phyloP scores from a whole-genome alignment of 352 stramenopile species.

The Globisporangium carolinianum region DNA sequence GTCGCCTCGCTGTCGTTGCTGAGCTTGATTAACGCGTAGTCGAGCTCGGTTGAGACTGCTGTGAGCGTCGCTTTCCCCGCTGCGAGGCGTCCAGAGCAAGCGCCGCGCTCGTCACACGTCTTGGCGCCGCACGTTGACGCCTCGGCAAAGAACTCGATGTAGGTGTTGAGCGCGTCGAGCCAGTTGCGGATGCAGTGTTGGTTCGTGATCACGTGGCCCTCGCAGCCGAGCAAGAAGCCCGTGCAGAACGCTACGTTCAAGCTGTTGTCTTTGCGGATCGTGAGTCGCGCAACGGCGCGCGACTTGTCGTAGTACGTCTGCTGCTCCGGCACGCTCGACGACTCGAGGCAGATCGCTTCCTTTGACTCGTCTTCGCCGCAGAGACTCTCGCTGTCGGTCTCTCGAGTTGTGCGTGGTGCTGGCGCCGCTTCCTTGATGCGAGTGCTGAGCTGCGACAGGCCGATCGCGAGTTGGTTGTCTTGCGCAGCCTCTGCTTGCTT shows the following conservation, averaged over 20 bases:
- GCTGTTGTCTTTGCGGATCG: conserved; percentile 55
- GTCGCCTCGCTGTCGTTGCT: conserved; percentile 19
- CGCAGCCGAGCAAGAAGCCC: conserved; percentile 64
- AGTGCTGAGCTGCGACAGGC: conserved; percentile 13
- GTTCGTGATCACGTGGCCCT: conserved; percentile 75
- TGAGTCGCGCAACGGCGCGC: conserved; percentile 46
- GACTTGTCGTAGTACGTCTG: conserved; percentile 38
- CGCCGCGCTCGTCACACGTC: conserved; percentile 25
- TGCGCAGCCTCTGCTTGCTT: conserved; percentile 20
- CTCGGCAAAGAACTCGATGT: conserved; percentile 63
- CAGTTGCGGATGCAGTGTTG: conserved; percentile 63
- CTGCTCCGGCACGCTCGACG: conserved; percentile 14
- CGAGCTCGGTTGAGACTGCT: conserved; percentile 27
- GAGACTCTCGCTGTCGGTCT: conserved; percentile 40
- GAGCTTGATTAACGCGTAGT: conserved; percentile 43
- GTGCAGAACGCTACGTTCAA: conserved; percentile 64
- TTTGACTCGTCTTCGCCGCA: conserved; percentile 63
- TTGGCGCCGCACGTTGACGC: conserved; percentile 26
- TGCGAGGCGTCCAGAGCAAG: conserved; percentile 34
- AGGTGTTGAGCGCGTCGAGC: conserved; percentile 61
- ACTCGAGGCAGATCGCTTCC: conserved; percentile 53
- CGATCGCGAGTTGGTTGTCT: conserved; percentile 15
- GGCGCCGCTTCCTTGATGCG: conserved; percentile 3
- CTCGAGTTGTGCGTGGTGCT: background rate
- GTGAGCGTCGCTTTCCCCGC: conserved; percentile 30